Percentiles rank a stretch among this genome's conserved stretches.
phyloP scores from a whole-genome alignment of 2,329 filamentous ascomycete genomes.

The Drechslerella dactyloides region DNA sequence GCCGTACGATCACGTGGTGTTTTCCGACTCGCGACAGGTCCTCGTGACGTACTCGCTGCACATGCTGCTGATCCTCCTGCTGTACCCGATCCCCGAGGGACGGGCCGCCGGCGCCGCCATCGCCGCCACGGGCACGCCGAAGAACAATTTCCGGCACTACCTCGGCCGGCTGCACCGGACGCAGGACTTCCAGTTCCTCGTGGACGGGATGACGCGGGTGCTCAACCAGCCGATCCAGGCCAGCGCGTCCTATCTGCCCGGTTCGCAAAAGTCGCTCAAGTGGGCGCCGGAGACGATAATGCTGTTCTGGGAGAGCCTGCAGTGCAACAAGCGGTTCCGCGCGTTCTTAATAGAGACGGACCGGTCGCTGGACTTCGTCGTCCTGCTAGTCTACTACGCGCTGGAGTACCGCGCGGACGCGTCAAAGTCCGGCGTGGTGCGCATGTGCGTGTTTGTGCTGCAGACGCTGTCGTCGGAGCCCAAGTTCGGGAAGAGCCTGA shows the following conservation, averaged over 20 bases:
- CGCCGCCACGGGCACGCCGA: too few relatives aligned
- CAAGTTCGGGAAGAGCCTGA: constrained; percentile 87
- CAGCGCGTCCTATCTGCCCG: constrained; percentile 84
- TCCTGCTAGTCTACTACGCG: constrained; percentile 89
- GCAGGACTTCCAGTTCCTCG: constrained; percentile 96
- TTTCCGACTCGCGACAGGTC: constrained; percentile 87
- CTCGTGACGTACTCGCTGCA: constrained; percentile 92
- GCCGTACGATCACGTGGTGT: constrained; percentile 89
- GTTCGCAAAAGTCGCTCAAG: constrained; percentile 77
- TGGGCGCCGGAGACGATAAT: constrained; percentile 96
- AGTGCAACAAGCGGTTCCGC: constrained; percentile 96
- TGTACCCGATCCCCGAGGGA: constrained; percentile 86
- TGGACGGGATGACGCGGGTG: constrained; percentile 90
- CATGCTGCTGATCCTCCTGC: constrained; percentile 79
- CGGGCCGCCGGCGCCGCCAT: constrained; percentile 67
- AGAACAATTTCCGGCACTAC: constrained; percentile 94
- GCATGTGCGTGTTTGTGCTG: constrained; percentile 96
- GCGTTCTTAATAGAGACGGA: constrained; percentile 97
- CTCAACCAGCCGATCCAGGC: constrained; percentile 91
- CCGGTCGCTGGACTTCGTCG: constrained; percentile 87
- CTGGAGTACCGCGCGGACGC: constrained; percentile 85
- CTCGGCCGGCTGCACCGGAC: constrained; percentile 87
- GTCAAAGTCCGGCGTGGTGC: constrained; percentile 86
- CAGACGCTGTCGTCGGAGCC: constrained; percentile 93
- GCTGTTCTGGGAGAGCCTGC: constrained; percentile 94